phyloP scores from a whole-genome alignment of 768 basidiomycete genomes.

The Naematelia aurantialba region DNA sequence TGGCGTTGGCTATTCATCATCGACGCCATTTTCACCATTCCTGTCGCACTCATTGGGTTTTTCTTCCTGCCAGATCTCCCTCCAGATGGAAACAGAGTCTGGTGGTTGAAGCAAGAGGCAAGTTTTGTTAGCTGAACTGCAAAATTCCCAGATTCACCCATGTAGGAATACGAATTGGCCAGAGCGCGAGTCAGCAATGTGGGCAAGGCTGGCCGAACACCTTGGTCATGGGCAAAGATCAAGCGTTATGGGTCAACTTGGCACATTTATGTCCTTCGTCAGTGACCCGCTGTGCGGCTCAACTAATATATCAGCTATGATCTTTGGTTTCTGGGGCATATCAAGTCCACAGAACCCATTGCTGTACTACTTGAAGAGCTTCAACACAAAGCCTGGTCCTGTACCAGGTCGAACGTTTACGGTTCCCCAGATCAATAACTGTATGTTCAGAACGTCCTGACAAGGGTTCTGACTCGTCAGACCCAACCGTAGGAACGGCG shows the following conservation, averaged over 20 bases:
- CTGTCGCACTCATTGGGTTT: conserved; percentile 3
- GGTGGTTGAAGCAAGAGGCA: conserved; percentile 18
- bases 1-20: conserved; percentile 18
- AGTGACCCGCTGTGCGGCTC: background rate
- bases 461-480: background rate
- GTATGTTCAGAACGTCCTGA: background rate
- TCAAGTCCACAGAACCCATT: background rate
- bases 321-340: background rate
- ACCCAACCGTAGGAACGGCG: background rate
- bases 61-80: conserved; percentile 34
- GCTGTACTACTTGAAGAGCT: background rate
- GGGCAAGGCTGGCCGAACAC: conserved; percentile 15
- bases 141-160: conserved; percentile 17
- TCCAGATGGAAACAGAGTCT: conserved; percentile 21
- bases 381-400: background rate
- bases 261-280: conserved; percentile 31
- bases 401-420: background rate
- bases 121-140: conserved; percentile 3
- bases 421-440: background rate
- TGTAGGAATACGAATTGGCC: conserved; percentile 13
- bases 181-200: conserved; percentile 10
- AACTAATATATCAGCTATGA: background rate
- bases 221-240: conserved; percentile 19
- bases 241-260: conserved; percentile 21
- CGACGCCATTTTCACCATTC: conserved; percentile 7